Base-by-base conservation (phyloP, 352 stramenopile species). In the Pythium sukuiense region DNA sequence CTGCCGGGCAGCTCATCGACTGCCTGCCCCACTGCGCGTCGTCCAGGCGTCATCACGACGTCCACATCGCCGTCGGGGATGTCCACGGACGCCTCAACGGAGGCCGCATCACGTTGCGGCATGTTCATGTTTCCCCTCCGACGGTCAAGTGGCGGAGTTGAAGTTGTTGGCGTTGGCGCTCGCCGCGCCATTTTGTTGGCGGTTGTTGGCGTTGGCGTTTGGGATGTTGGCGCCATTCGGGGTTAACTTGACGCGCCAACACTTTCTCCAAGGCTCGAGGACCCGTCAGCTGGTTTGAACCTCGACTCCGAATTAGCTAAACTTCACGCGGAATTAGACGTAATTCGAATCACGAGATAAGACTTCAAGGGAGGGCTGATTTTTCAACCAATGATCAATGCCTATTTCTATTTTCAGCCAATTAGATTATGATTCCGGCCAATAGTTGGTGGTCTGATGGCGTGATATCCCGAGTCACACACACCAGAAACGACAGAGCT, bases 151-250 rank as follows among this genome's bases (percentile, higher is more conserved):
- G 45, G n/a, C 45, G 62, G 41, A 33, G 35, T 50, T 63, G 45
- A 16, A 18, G 48, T 57, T 53, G 32, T 48, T 24, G 61, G 50
- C 24, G 61, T 27, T 35, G 33, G 6, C 49, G 62, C 27, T 8
- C 27, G 43, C 24, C 30, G 35, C 55, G n/a, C 26, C 55, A 37
- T 26, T 52, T 35, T 41, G 45, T 52, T n/a, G 46, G 26, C 55
- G 62, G 33, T 63, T 60, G 63, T 63, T 68, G 53, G 55, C 26
- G 60, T 54, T 55, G 46, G 33, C 48, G 55, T 70, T 55, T 46
- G 27, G 11, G 55, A 11, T 27, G 63, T 70, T 70, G 63, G 48
- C 63, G 63, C 63, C 63, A 70, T 64, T 60, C 48, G 16, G 41
- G 32, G n/a, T 16, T 55, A 52, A 52, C 9, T 55, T 55, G 49